Percentiles rank a stretch among this genome's conserved stretches.
phyloP scores from a whole-genome alignment of 371 early-diverging fungal genomes.

The Mortierella polycephala region DNA sequence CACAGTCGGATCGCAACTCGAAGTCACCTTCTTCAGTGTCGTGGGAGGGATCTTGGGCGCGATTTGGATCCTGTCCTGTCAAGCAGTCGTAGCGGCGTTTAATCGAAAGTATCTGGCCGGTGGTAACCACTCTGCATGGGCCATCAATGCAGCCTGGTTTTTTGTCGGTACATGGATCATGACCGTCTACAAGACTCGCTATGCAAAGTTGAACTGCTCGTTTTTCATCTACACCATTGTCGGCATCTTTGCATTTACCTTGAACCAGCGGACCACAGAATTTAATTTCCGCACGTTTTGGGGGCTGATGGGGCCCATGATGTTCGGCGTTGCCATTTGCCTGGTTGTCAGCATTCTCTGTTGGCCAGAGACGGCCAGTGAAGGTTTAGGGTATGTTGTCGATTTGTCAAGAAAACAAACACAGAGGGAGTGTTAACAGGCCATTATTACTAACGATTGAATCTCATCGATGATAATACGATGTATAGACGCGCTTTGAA shows the following conservation, averaged over 20 bases:
- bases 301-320: slow-evolving; percentile 32
- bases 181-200: slow-evolving; percentile 30
- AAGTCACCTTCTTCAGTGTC: slow-evolving; percentile 59
- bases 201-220: slow-evolving; percentile 41
- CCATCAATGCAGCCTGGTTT: slow-evolving; percentile 43
- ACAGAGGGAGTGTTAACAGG: background rate
- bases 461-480: background rate
- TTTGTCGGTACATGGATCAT: slow-evolving; percentile 49
- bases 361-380: slow-evolving; percentile 54
- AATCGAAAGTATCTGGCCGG: slow-evolving; percentile 32
- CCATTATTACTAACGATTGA: background rate
- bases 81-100: slow-evolving; percentile 52
- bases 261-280: slow-evolving; percentile 1
- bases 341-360: slow-evolving; percentile 25
- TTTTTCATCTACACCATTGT: slow-evolving; percentile 41
- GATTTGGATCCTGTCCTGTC: slow-evolving; percentile 55
- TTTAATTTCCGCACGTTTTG: slow-evolving; percentile 23
- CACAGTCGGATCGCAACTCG: slow-evolving; percentile 62
- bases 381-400: slow-evolving; percentile 38
- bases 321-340: slow-evolving; percentile 28
- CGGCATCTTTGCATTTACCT: slow-evolving; percentile 25
- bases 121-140: slow-evolving; percentile 40
- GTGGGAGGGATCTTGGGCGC: slow-evolving; percentile 57
- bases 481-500: slow-evolving; percentile 36
- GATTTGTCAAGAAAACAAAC: background rate